phyloP scores from a whole-genome alignment of 2,329 filamentous ascomycete species.

The Neopestalotiopsis sp. region DNA sequence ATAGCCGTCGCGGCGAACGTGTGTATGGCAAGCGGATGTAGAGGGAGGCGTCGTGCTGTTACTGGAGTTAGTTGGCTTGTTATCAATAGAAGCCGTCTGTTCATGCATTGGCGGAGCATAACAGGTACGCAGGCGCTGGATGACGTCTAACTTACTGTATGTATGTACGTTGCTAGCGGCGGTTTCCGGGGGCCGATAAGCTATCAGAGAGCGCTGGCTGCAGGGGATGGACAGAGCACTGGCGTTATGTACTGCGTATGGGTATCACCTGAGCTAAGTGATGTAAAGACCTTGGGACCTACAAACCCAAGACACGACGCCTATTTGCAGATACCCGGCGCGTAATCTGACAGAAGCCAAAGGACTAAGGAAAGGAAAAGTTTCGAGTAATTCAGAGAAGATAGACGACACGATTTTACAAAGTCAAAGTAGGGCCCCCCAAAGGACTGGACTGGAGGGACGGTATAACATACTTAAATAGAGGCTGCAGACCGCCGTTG shows the following conservation, averaged over 20 bases:
- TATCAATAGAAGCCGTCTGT: background rate
- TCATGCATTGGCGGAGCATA: background rate
- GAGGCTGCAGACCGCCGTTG: background rate
- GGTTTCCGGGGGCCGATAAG: background rate
- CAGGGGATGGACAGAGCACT: no score
- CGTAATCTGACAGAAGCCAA: no score
- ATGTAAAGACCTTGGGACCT: no score
- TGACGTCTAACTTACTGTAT: slow-evolving; percentile 7
- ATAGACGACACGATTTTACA: background rate
- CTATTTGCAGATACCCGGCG: no score
- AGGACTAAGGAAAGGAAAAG: no score
- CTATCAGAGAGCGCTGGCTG: background rate
- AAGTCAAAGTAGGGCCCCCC: background rate
- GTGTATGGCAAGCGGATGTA: background rate
- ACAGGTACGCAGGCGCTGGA: background rate
- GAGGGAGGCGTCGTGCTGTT: background rate
- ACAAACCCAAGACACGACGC: no score
- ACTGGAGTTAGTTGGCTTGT: background rate
- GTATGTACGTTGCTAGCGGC: background rate
- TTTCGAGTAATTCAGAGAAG: no score
- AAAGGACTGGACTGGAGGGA: background rate
- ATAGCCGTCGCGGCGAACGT: slow-evolving; percentile 49
- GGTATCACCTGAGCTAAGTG: no score
- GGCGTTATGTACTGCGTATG: no score
- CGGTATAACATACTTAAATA: background rate